A percentile compares a stretch with the other conserved stretches of the same genome.
phyloP scores from a whole-genome alignment of 345 rosid genomes.

The Linum lewisii region DNA sequence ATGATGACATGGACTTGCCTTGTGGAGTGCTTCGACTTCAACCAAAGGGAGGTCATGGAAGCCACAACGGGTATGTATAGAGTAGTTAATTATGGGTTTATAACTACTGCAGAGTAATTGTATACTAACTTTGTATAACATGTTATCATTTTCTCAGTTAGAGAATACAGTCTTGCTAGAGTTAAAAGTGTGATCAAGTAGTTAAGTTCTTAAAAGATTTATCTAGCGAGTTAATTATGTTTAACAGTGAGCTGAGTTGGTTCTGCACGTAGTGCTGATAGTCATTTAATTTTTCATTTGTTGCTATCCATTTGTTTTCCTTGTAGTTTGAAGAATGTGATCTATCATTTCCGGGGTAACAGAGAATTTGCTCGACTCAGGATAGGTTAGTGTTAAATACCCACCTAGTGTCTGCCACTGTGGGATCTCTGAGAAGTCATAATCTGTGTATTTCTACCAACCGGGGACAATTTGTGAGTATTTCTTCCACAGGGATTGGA shows the following conservation, averaged over 20 bases:
- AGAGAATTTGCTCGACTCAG: slow-evolving; percentile 79
- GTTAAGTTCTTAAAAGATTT: no score
- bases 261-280: no score
- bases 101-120: no score
- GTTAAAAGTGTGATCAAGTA: no score
- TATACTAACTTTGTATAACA: neutral
- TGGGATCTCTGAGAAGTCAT: neutral
- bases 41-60: slow-evolving; percentile 72
- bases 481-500: slow-evolving; percentile 45
- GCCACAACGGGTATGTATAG: slow-evolving; percentile 66
- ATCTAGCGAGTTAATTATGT: no score
- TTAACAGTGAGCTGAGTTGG: no score
- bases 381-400: slow-evolving; percentile 47
- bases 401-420: neutral
- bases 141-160: no score
- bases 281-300: neutral
- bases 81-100: neutral
- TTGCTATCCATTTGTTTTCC: neutral
- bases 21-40: slow-evolving; percentile 93
- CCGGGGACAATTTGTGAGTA: neutral
- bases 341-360: slow-evolving; percentile 61
- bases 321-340: slow-evolving; percentile 48
- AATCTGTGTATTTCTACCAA: neutral
- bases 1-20: slow-evolving; percentile 75
- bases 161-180: no score